Percentiles rank a stretch among this genome's conserved stretches.
Evolutionary conservation across 1,284 basidiomycete species (phyloP).

Genomic region (Ganoderma multipileum): DNA sequence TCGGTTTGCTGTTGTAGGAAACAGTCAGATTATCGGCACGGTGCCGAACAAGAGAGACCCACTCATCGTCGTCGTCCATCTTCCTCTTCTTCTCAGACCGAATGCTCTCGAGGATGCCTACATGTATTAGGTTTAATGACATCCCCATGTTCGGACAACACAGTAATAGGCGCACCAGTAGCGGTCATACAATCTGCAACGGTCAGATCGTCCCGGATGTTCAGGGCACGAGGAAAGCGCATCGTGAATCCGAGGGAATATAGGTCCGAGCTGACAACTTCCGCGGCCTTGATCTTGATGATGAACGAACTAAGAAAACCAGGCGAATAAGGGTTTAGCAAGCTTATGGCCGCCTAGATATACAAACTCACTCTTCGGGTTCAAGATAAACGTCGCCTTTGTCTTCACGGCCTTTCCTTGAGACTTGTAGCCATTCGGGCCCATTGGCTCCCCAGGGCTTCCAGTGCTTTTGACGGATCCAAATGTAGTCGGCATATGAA

Average conservation of each 20-base stretch:
- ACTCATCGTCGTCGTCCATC: constrained; percentile 66
- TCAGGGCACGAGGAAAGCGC: constrained; percentile 87
- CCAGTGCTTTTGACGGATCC: constrained; percentile 80
- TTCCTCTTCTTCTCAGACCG: constrained; percentile 74
- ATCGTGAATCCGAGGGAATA: constrained; percentile 81
- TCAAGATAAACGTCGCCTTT: constrained; percentile 85
- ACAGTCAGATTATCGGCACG: neutral
- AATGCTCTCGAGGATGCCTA: constrained; percentile 62
- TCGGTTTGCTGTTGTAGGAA: constrained; percentile 49
- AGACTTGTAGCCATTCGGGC: constrained; percentile 65
- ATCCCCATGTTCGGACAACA: neutral
- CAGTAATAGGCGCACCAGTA: constrained; percentile 52
- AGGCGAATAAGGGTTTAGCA: neutral
- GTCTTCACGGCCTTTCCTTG: constrained; percentile 69
- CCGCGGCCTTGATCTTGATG: constrained; percentile 89
- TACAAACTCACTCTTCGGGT: constrained; percentile 71
- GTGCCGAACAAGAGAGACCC: constrained; percentile 20
- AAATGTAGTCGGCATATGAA: constrained; percentile 83
- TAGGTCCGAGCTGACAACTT: constrained; percentile 79
- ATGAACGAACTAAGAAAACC: constrained; percentile 76
- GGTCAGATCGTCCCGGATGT: constrained; percentile 77
- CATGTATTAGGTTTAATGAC: constrained; percentile 21
- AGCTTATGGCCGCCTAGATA: neutral
- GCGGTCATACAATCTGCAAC: constrained; percentile 75
- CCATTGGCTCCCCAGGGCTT: constrained; percentile 73